phyloP scores from a whole-genome alignment of 192 early-diverging fungal genomes.

The Thamnidium elegans region DNA sequence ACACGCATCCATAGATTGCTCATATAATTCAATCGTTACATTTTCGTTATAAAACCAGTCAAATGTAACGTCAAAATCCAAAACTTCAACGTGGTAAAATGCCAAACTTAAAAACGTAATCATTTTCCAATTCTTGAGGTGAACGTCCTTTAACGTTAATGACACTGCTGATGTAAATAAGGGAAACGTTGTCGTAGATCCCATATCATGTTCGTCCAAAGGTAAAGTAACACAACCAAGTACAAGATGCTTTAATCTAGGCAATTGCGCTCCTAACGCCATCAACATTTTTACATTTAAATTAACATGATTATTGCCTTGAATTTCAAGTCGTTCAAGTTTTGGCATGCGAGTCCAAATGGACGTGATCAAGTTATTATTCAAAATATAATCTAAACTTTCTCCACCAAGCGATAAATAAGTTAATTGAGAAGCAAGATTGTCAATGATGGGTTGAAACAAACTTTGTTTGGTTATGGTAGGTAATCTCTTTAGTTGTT shows the following conservation, averaged over 20 bases:
- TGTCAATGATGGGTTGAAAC: not conserved
- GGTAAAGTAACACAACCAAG: conserved; percentile 1
- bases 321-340: not conserved
- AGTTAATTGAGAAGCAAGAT: not conserved
- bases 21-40: not conserved
- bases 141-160: not conserved
- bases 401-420: conserved; percentile 7
- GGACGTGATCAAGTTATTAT: not conserved
- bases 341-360: conserved; percentile 9
- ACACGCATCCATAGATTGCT: conserved; percentile 14
- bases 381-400: not conserved
- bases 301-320: not conserved
- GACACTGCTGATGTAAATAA: not conserved
- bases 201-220: conserved; percentile 2
- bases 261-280: conserved; percentile 6
- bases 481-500: not conserved
- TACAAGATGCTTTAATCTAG: not conserved
- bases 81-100: conserved; percentile 11
- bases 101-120: conserved; percentile 2
- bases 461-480: not conserved
- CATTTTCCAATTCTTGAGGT: conserved; percentile 10
- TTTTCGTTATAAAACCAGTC: conserved; percentile 8
- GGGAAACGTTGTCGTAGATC: not conserved
- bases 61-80: conserved; percentile 17
- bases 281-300: conserved; percentile 11